phyloP scores from a whole-genome alignment of 179 eudicot genomes.

The Vitellaria paradoxa region DNA sequence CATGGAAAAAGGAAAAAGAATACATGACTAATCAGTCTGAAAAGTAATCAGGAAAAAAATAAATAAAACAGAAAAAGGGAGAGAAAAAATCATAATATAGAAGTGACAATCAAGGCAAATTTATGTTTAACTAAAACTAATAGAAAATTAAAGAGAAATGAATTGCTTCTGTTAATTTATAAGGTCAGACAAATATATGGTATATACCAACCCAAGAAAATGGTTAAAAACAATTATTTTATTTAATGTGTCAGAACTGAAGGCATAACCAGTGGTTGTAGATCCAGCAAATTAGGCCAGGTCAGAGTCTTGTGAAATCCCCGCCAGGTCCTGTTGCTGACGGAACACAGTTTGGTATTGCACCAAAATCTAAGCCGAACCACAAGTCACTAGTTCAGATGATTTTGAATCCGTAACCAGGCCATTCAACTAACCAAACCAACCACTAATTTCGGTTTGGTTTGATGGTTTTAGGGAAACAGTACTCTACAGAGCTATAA shows the following conservation, averaged over 20 bases:
- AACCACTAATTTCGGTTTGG: too few relatives aligned
- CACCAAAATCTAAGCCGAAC: too few relatives aligned
- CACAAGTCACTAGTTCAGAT: too few relatives aligned
- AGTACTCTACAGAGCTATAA: too few relatives aligned
- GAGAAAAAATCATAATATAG: not conserved
- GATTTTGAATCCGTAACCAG: too few relatives aligned
- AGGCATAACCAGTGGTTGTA: not conserved
- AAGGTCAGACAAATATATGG: not conserved
- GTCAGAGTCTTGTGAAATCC: not conserved
- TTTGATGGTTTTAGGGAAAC: too few relatives aligned
- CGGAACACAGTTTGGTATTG: not conserved
- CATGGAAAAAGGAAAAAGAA: not conserved
- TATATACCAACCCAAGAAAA: conserved; percentile 1
- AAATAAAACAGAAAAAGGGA: not conserved
- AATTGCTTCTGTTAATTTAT: not conserved
- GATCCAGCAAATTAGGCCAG: not conserved
- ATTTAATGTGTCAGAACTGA: not conserved
- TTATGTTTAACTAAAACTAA: not conserved
- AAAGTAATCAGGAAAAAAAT: not conserved
- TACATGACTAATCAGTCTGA: not conserved
- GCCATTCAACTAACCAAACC: too few relatives aligned
- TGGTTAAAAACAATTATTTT: not conserved
- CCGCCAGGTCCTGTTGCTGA: not conserved
- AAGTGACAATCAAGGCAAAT: not conserved
- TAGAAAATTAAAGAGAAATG: conserved; percentile 4